Percentiles rank a stretch among this genome's conserved stretches.
These are phyloP conservation scores for Phytopythium vexans DNA, from an alignment of 352 stramenopile genomes.

Conservation along the genomic window DNA sequence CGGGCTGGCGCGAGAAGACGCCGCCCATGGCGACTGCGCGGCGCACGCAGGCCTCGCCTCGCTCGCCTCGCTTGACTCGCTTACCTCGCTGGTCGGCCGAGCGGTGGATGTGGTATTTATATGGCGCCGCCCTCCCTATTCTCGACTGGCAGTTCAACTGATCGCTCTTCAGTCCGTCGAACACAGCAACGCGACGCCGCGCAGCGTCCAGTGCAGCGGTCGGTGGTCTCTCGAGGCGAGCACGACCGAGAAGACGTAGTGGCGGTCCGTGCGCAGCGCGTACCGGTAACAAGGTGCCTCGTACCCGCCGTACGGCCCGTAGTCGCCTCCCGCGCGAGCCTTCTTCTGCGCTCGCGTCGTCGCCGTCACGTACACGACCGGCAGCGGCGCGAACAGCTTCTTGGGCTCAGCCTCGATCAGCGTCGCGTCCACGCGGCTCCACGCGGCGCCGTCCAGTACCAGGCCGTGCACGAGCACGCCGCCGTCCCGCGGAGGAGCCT, in stretches of 20 bases:
- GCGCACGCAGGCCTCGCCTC: neutral
- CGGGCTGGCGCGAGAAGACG: slow-evolving; percentile 47
- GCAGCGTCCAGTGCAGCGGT: slow-evolving; percentile 73
- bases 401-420: slow-evolving; percentile 81
- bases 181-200: slow-evolving; percentile 72
- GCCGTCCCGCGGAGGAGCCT: slow-evolving; percentile 63
- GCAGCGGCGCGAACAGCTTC: slow-evolving; percentile 61
- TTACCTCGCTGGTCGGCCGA: neutral
- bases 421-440: slow-evolving; percentile 66
- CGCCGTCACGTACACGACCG: slow-evolving; percentile 75
- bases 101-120: no score
- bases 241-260: slow-evolving; percentile 75
- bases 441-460: slow-evolving; percentile 67
- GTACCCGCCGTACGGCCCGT: slow-evolving; percentile 75
- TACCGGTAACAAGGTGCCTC: slow-evolving; percentile 80
- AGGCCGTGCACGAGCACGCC: slow-evolving; percentile 67
- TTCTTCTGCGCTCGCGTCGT: slow-evolving; percentile 77
- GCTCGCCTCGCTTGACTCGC: no score
- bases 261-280: slow-evolving; percentile 63
- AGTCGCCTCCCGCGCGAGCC: slow-evolving; percentile 57
- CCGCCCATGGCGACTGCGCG: slow-evolving; percentile 27
- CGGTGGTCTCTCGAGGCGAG: slow-evolving; percentile 75
- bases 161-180: no score
- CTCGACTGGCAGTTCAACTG: no score
- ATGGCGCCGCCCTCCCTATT: no score